Evolutionary conservation across 2,329 filamentous ascomycete species (phyloP).

Genomic region (Cercospora zeae-maydis): DNA sequence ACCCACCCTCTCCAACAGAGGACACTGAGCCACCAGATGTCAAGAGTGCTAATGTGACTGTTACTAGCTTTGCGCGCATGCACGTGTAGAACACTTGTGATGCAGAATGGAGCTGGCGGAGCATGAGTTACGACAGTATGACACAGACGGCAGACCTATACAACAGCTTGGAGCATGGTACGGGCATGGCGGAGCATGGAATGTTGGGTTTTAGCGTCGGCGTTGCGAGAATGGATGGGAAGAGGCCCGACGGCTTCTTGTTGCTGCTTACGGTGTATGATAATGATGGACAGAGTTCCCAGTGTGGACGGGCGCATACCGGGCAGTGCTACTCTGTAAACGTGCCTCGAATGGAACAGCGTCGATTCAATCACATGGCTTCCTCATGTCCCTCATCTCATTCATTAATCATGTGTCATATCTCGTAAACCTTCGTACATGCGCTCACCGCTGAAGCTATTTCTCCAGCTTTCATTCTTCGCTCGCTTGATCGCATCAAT

Average conservation of each 20-base stretch:
- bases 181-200: conserved; percentile 12
- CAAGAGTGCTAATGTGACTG: conserved; percentile 32
- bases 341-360: not conserved
- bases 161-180: conserved; percentile 13
- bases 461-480: too few relatives aligned
- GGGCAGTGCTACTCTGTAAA: conserved; percentile 2
- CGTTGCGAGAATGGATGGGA: conserved; percentile 11
- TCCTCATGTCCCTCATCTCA: not conserved
- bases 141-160: conserved; percentile 19
- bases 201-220: conserved; percentile 21
- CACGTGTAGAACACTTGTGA: conserved; percentile 37
- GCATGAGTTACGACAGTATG: conserved; percentile 33
- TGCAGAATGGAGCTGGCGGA: conserved; percentile 32
- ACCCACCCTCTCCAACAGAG: conserved; percentile 21
- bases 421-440: not conserved
- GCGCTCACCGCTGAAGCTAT: not conserved
- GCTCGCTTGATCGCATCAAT: too few relatives aligned
- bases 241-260: conserved; percentile 13
- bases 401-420: not conserved
- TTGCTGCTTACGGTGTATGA: conserved; percentile 20
- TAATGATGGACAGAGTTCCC: conserved; percentile 6
- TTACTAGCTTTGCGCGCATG: conserved; percentile 37
- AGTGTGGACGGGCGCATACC: not conserved
- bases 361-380: not conserved
- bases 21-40: conserved; percentile 19